Evolutionary conservation across 2,329 filamentous ascomycete species (phyloP).

Genomic region (Stromatinia cepivora): DNA sequence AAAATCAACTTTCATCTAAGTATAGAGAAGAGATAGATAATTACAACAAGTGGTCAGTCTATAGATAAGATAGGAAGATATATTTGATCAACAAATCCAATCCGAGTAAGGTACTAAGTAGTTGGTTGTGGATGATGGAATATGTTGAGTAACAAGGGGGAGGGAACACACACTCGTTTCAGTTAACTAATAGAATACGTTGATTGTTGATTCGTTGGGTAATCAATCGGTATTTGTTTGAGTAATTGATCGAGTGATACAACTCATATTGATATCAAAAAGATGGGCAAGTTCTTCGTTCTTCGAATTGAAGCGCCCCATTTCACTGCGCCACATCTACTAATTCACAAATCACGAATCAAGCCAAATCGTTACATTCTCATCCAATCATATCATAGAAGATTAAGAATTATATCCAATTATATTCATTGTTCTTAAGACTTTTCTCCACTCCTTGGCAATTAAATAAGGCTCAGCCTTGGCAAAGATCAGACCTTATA

Average conservation of each 20-base stretch:
- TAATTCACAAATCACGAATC: not conserved
- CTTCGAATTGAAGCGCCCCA: not conserved
- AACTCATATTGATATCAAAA: too few relatives aligned
- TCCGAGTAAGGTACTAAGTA: not conserved
- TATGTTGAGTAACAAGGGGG: not conserved
- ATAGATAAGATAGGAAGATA: not conserved
- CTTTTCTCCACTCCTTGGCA: conserved; percentile 8
- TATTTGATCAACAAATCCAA: not conserved
- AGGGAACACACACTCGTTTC: not conserved
- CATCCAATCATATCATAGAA: not conserved
- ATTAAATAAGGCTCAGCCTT: not conserved
- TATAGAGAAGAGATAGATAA: not conserved
- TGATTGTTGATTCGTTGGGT: not conserved
- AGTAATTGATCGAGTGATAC: conserved; percentile 3
- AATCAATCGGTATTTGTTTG: not conserved
- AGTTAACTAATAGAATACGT: too few relatives aligned
- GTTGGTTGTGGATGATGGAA: not conserved
- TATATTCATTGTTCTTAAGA: not conserved
- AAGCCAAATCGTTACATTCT: not conserved
- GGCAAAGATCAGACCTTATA: conserved; percentile 7
- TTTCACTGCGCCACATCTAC: conserved; percentile 2
- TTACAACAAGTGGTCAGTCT: not conserved
- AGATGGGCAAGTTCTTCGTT: not conserved
- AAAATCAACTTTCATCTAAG: not conserved
- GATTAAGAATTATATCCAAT: not conserved